Percentiles rank a stretch among this genome's conserved stretches.
Evolutionary conservation across 2,329 filamentous ascomycete genomes (phyloP).

Genomic region (Aspergillus phoenicis): DNA sequence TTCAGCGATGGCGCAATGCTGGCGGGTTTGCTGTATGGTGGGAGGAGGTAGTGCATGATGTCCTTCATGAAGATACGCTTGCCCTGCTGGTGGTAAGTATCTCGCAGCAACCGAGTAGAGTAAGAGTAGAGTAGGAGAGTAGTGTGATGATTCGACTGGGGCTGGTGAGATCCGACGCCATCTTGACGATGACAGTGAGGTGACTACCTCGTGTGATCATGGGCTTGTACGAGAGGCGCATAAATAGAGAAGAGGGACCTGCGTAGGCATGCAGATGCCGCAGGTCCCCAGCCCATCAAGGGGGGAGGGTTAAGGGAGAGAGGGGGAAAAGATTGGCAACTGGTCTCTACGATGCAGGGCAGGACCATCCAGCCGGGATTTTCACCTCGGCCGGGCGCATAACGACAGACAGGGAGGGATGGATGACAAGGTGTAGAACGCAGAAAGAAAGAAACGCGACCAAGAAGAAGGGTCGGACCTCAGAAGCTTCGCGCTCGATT

Average conservation of each 20-base stretch:
- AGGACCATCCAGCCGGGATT: conserved; percentile 1
- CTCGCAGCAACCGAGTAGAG: conserved; percentile 12
- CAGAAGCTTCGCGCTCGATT: conserved; percentile 70
- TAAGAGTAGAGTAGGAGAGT: background rate
- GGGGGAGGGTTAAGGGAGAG: too few species aligned
- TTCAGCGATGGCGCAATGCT: conserved; percentile 76
- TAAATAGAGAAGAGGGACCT: background rate
- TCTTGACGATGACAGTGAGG: background rate
- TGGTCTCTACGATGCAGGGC: background rate
- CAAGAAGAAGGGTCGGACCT: conserved; percentile 60
- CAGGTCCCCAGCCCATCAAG: background rate
- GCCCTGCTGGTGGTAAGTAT: conserved; percentile 61
- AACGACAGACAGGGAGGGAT: background rate
- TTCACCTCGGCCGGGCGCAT: conserved; percentile 1
- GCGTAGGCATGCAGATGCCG: too few species aligned
- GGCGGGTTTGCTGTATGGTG: conserved; percentile 68
- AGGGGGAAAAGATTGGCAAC: too few species aligned
- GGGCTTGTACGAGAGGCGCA: background rate
- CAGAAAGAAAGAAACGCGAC: conserved; percentile 24
- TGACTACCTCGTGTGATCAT: background rate
- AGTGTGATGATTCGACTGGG: background rate
- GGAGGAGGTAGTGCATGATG: conserved; percentile 89
- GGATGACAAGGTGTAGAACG: background rate
- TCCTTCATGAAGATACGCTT: conserved; percentile 98
- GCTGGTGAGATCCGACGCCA: conserved; percentile 13